These are phyloP conservation scores for Neoboletus brunneissimus DNA, from an alignment of 768 basidiomycete genomes.

Conservation along the genomic window DNA sequence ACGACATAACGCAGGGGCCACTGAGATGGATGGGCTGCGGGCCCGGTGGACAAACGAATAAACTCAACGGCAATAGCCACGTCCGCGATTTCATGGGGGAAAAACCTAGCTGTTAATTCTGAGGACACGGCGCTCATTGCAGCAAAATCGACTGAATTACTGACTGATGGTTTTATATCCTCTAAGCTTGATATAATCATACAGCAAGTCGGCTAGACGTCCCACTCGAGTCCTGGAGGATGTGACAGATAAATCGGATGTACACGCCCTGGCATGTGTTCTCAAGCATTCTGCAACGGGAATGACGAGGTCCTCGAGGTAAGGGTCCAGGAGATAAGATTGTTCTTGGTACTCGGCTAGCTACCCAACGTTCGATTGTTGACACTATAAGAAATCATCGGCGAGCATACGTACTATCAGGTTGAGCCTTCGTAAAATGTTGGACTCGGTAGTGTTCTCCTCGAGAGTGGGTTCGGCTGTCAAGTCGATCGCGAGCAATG, in stretches of 20 bases:
- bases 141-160: conserved; percentile 28
- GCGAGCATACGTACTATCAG: conserved; percentile 46
- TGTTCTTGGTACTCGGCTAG: conserved; percentile 91
- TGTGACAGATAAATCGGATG: conserved; percentile 23
- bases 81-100: conserved; percentile 88
- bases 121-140: conserved; percentile 12
- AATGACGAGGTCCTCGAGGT: conserved; percentile 70
- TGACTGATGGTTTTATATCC: conserved; percentile 90
- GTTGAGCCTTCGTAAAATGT: conserved; percentile 41
- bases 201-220: conserved; percentile 61
- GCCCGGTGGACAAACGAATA: conserved; percentile 47
- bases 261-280: conserved; percentile 44
- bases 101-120: conserved; percentile 70
- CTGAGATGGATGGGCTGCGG: conserved; percentile 40
- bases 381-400: not conserved
- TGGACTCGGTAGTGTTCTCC: conserved; percentile 43
- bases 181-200: conserved; percentile 81
- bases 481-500: conserved; percentile 49
- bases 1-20: conserved; percentile 86
- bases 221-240: conserved; percentile 42
- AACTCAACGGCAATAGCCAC: conserved; percentile 71
- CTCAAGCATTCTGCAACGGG: conserved; percentile 72
- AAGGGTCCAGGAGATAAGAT: conserved; percentile 88
- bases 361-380: conserved; percentile 39
- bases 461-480: conserved; percentile 41